Evolutionary conservation across 495 filamentous ascomycete genomes (phyloP).

Genomic region (Entonaema liquescens): DNA sequence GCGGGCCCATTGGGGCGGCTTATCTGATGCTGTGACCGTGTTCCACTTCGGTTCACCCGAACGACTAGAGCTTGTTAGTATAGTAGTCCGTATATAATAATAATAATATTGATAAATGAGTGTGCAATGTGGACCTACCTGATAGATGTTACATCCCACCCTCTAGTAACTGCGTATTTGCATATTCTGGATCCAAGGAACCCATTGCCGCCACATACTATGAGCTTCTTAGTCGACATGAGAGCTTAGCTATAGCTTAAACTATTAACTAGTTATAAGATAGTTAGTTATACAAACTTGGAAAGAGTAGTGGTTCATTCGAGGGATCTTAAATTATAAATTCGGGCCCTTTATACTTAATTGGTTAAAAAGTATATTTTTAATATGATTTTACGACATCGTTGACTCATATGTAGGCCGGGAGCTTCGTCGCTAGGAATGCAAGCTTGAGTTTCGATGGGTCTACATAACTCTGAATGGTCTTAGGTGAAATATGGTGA

Average conservation of each 20-base stretch:
- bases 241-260: background rate
- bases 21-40: constrained; percentile 72
- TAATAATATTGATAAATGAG: constrained; percentile 7
- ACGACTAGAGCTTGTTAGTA: constrained; percentile 62
- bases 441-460: no score
- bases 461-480: no score
- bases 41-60: constrained; percentile 90
- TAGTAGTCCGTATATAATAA: background rate
- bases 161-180: constrained; percentile 79
- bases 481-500: no score
- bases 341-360: no score
- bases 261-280: no score
- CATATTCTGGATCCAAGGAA: constrained; percentile 95
- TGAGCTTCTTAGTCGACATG: constrained; percentile 69
- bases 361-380: no score
- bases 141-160: constrained; percentile 90
- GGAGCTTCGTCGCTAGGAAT: background rate
- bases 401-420: constrained; percentile 19
- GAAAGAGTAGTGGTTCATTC: no score
- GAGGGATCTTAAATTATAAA: no score
- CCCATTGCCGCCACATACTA: constrained; percentile 95
- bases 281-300: no score
- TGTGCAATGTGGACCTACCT: constrained; percentile 63
- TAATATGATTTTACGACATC: no score
- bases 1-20: constrained; percentile 80